Conservation (phyloP, 768 basidiomycete species). For the Psilocybe cyanescens region DNA sequence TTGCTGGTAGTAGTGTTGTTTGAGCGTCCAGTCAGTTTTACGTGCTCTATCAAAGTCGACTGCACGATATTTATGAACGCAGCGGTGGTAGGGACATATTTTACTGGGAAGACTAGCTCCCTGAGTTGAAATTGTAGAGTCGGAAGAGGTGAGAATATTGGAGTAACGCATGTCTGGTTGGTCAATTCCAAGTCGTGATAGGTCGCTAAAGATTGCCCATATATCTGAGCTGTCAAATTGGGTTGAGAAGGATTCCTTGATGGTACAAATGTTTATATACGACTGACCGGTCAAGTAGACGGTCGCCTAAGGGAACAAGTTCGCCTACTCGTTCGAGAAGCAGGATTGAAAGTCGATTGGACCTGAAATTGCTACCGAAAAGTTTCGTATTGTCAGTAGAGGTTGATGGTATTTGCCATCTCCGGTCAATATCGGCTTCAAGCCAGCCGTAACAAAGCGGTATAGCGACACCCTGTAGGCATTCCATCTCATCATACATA, state of each 20-base stretch:
- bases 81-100: slow-evolving; percentile 19
- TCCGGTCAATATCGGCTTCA: slow-evolving; percentile 15
- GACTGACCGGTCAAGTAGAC: slow-evolving; percentile 19
- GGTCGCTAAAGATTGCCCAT: slow-evolving; percentile 25
- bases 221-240: slow-evolving; percentile 18
- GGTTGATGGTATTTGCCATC: slow-evolving; percentile 2
- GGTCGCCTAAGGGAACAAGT: slow-evolving; percentile 18
- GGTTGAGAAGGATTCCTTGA: background rate
- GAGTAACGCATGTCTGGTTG: slow-evolving; percentile 27
- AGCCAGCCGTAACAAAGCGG: slow-evolving; percentile 25
- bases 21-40: slow-evolving; percentile 22
- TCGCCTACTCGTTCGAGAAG: slow-evolving; percentile 22
- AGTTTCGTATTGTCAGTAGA: background rate
- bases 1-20: slow-evolving; percentile 24
- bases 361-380: background rate
- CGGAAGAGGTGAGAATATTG: slow-evolving; percentile 21
- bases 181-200: slow-evolving; percentile 24
- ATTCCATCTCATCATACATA: slow-evolving; percentile 27
- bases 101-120: slow-evolving; percentile 2
- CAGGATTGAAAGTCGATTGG: slow-evolving; percentile 12
- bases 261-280: too few relatives aligned
- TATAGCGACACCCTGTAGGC: slow-evolving; percentile 25
- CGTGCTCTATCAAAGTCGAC: slow-evolving; percentile 25
- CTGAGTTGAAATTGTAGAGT: background rate
- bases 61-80: slow-evolving; percentile 18